Percentiles rank a stretch among this genome's conserved stretches.
Evolutionary conservation across 129 eudicot genomes (phyloP).

Genomic region (Pseudognaphalium luteoalbum): DNA sequence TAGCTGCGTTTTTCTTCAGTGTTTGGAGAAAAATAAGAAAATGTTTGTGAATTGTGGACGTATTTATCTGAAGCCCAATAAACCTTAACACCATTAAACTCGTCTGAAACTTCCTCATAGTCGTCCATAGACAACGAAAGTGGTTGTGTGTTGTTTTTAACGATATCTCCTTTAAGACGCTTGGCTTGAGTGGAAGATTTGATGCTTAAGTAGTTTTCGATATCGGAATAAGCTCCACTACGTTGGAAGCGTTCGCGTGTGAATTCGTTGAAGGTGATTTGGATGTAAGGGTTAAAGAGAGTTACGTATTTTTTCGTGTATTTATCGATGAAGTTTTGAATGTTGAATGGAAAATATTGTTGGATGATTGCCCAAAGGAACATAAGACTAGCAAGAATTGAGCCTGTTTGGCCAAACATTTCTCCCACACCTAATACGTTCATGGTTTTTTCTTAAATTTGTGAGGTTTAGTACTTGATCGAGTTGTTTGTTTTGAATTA

Average conservation of each 20-base stretch:
- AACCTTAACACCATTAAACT: not conserved
- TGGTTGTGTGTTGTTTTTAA: conserved; percentile 4
- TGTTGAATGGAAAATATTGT: conserved; percentile 6
- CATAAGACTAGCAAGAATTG: not conserved
- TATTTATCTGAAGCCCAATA: not conserved
- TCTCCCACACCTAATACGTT: not conserved
- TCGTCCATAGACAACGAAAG: not conserved
- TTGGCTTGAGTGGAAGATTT: not conserved
- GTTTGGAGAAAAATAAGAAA: not conserved
- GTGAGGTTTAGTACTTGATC: not conserved
- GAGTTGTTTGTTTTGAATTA: not conserved
- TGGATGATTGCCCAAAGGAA: conserved; percentile 6
- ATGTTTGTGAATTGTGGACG: not conserved
- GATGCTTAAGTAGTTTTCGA: not conserved
- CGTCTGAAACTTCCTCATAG: conserved; percentile 3
- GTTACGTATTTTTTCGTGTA: not conserved
- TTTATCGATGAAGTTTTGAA: not conserved
- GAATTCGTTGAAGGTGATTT: conserved; percentile 9
- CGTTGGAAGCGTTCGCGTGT: not conserved
- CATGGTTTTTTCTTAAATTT: not conserved
- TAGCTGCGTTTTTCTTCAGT: not conserved
- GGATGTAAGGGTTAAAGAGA: conserved; percentile 2
- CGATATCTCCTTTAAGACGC: not conserved
- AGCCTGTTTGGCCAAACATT: not conserved
- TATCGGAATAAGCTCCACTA: not conserved